Conservation (phyloP, 768 basidiomycete species). For the Steccherinum ochraceum region DNA sequence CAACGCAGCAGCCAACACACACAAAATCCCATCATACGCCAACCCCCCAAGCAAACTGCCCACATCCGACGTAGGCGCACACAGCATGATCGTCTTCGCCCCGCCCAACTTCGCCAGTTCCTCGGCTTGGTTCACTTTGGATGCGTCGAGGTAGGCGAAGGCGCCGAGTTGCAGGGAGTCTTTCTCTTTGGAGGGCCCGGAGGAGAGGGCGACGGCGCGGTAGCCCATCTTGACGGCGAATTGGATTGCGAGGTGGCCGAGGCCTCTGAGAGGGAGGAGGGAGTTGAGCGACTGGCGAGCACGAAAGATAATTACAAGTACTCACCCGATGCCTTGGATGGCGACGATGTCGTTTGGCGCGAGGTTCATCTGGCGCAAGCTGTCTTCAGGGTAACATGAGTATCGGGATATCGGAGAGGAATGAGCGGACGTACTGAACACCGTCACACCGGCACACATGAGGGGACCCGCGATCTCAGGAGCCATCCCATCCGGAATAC, state of each 20-base stretch:
- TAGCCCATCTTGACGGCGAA: slow-evolving; percentile 29
- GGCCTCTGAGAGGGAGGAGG: slow-evolving; percentile 8
- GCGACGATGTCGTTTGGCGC: slow-evolving; percentile 30
- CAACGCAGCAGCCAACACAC: slow-evolving; percentile 14
- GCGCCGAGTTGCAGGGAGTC: slow-evolving; percentile 31
- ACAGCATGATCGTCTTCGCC: slow-evolving; percentile 28
- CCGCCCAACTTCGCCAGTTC: slow-evolving; percentile 29
- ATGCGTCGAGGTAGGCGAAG: slow-evolving; percentile 28
- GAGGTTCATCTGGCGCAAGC: slow-evolving; percentile 23
- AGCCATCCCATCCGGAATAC: slow-evolving; percentile 19
- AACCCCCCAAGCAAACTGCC: slow-evolving; percentile 16
- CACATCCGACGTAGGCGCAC: slow-evolving; percentile 20
- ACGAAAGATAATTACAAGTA: not conserved
- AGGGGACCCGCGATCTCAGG: slow-evolving; percentile 23
- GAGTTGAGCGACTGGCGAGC: not conserved
- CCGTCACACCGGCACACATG: slow-evolving; percentile 31
- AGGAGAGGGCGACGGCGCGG: slow-evolving; percentile 29
- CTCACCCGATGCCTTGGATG: slow-evolving; percentile 29
- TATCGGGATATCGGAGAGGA: not conserved
- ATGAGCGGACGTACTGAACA: slow-evolving; percentile 20
- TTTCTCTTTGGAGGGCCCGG: slow-evolving; percentile 22
- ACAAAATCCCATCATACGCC: slow-evolving; percentile 13
- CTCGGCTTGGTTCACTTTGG: slow-evolving; percentile 19
- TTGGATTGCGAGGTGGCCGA: slow-evolving; percentile 30
- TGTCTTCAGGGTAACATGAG: slow-evolving; percentile 4